phyloP scores from a whole-genome alignment of 768 basidiomycete species.

The Mycena amicta region DNA sequence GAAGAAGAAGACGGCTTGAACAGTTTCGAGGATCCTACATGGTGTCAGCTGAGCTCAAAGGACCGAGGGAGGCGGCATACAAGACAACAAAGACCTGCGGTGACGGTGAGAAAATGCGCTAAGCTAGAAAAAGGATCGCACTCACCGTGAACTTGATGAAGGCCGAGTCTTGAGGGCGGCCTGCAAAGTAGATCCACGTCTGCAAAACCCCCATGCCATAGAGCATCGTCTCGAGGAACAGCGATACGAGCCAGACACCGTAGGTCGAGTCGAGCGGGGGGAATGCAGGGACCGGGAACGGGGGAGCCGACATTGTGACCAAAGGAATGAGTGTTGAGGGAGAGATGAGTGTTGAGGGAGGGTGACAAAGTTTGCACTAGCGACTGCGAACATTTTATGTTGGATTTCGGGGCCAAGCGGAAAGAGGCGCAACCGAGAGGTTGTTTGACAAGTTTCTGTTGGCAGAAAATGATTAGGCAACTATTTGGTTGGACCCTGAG shows the following conservation, averaged over 20 bases:
- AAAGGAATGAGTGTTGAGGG: neutral
- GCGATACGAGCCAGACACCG: slow-evolving; percentile 15
- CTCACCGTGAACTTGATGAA: slow-evolving; percentile 8
- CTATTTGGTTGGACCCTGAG: neutral
- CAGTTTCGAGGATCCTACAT: slow-evolving; percentile 13
- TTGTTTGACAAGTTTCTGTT: neutral
- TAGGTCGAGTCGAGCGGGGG: slow-evolving; percentile 14
- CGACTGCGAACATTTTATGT: neutral
- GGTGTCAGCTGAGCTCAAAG: neutral
- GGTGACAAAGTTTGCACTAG: neutral
- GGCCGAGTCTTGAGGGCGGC: neutral
- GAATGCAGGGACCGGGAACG: neutral
- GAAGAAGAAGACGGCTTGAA: slow-evolving; percentile 16
- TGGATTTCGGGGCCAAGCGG: neutral
- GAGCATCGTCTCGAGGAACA: slow-evolving; percentile 6
- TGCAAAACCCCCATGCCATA: slow-evolving; percentile 19
- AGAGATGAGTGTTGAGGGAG: neutral
- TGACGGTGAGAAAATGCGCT: neutral
- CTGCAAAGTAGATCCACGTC: slow-evolving; percentile 8
- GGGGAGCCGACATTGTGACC: neutral
- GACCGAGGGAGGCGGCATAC: neutral
- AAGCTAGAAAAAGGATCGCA: neutral
- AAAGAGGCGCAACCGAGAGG: neutral
- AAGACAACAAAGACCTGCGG: slow-evolving; percentile 11
- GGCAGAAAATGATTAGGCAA: neutral